These are phyloP conservation scores for Sclerotinia glacialis DNA, from an alignment of 2,329 filamentous ascomycete species.

Conservation along the genomic window DNA sequence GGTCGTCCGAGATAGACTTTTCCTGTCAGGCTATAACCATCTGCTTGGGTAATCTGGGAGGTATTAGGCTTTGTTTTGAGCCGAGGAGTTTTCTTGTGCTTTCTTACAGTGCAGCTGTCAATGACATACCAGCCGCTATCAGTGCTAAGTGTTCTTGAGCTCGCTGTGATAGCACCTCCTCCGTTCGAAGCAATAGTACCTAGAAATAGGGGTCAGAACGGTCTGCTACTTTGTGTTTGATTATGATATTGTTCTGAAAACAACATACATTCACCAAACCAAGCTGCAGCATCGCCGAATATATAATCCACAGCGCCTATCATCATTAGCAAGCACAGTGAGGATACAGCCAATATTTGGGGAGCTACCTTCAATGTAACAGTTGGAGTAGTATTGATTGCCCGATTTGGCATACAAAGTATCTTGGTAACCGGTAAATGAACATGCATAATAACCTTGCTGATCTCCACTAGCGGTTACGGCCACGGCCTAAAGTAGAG, in stretches of 20 bases:
- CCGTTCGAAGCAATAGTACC: conserved; percentile 14
- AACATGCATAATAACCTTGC: conserved; percentile 52
- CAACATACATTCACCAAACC: conserved; percentile 19
- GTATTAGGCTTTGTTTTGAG: not conserved
- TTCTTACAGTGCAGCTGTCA: conserved; percentile 5
- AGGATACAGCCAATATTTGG: not conserved
- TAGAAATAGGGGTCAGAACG: not conserved
- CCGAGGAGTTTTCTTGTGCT: too few relatives aligned
- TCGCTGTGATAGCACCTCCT: conserved; percentile 15
- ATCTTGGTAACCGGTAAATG: conserved; percentile 54
- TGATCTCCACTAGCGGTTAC: conserved; percentile 50
- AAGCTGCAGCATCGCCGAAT: conserved; percentile 13
- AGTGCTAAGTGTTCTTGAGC: not conserved
- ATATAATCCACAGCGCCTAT: conserved; percentile 19
- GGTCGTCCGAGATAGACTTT: conserved; percentile 51
- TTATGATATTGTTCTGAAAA: not conserved
- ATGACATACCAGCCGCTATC: conserved; percentile 13
- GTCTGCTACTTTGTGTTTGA: not conserved
- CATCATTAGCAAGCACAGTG: not conserved
- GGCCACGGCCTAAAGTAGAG: conserved; percentile 47
- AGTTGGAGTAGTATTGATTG: conserved; percentile 53
- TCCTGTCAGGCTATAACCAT: conserved; percentile 34
- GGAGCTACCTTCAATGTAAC: conserved; percentile 49
- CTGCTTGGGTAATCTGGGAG: conserved; percentile 26
- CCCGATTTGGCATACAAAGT: conserved; percentile 50